Percentiles rank a stretch among this genome's conserved stretches.
Evolutionary conservation across 306 rosid species (phyloP).

Genomic region (Prunus mume): DNA sequence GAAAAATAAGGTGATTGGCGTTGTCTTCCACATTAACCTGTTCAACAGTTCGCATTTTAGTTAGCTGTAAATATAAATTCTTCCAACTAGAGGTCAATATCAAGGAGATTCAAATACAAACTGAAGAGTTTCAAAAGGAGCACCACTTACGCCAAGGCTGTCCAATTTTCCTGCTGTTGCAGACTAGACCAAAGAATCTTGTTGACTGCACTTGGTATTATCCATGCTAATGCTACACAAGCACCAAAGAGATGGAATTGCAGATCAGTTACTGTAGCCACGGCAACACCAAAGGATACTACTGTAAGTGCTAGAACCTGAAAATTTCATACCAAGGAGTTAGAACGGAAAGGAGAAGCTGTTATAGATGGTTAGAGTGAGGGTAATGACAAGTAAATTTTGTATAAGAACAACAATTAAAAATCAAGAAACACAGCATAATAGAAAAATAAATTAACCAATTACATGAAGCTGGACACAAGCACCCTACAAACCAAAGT

Average conservation of each 20-base stretch:
- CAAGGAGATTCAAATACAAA: neutral
- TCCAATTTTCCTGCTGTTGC: slow-evolving; percentile 90
- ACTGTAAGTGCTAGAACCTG: slow-evolving; percentile 69
- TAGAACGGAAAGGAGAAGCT: neutral
- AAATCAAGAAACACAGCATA: neutral
- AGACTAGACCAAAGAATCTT: slow-evolving; percentile 85
- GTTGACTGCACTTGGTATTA: slow-evolving; percentile 76
- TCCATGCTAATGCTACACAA: slow-evolving; percentile 78
- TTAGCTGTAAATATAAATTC: slow-evolving; percentile 7
- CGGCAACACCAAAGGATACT: slow-evolving; percentile 78
- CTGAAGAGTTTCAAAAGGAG: neutral
- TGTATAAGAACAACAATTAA: neutral
- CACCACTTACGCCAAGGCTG: slow-evolving; percentile 68
- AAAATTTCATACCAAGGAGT: slow-evolving; percentile 20
- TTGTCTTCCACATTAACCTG: slow-evolving; percentile 95
- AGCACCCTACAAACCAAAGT: neutral
- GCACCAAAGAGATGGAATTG: slow-evolving; percentile 80
- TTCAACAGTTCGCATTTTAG: slow-evolving; percentile 24
- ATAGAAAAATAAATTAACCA: neutral
- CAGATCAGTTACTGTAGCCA: slow-evolving; percentile 80
- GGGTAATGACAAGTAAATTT: neutral
- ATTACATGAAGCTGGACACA: neutral
- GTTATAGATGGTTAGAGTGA: neutral
- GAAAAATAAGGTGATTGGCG: slow-evolving; percentile 70
- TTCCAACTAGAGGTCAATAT: neutral